Base-by-base conservation (phyloP, 768 basidiomycete genomes). In the Daedaleopsis sinensis region DNA sequence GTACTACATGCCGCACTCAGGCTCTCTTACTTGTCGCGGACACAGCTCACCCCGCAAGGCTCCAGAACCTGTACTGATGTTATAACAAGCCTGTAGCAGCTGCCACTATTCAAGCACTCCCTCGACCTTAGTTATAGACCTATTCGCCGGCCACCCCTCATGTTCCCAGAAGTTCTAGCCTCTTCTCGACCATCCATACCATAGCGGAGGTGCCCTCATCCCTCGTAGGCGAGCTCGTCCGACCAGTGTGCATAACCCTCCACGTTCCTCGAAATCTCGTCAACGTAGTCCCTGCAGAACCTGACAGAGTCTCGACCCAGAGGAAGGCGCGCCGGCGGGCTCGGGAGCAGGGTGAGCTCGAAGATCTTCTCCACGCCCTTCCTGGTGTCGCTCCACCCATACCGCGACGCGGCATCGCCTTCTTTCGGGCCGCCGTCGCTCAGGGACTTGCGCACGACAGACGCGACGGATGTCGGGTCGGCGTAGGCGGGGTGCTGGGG, bases 361-460 rank as follows among this genome's bases (percentile, higher is more conserved):
- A 61, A 66, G 11, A 68, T 59, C 52, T 49, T 58, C 36, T 55
- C 32, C 15, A 54, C 57, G 2, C 56, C 65, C 62, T 65, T 68
- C 36, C n/a, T 27, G 52, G 54, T 15, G 52, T 67, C 66, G 3
- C 64, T 64, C 13, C 21, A 7, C 24, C 21, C 19, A 27, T 7
- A 51, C 9, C 7, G 10, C 8, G 13, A 10, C 51, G 51, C 51
- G 51, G 21, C 16, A 23, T 43, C 42, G 42, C 8, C 42, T 15
- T 15, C n/a, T 43, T 12, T 12, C 13, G 46, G n/a, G 5, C 21
- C n/a, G 18, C 18, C 10, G 5, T 13, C 39, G 39, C 27, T 32
- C 15, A 47, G 3, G 12, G 5, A 1, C 46, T 3, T 19, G 11
- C 46, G 46, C 6, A 19, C 19, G 6, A 47, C 19, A 5, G n/a